Evolutionary conservation across 208 protist species (phyloP).

Genomic region (Crithidia thermophila): DNA sequence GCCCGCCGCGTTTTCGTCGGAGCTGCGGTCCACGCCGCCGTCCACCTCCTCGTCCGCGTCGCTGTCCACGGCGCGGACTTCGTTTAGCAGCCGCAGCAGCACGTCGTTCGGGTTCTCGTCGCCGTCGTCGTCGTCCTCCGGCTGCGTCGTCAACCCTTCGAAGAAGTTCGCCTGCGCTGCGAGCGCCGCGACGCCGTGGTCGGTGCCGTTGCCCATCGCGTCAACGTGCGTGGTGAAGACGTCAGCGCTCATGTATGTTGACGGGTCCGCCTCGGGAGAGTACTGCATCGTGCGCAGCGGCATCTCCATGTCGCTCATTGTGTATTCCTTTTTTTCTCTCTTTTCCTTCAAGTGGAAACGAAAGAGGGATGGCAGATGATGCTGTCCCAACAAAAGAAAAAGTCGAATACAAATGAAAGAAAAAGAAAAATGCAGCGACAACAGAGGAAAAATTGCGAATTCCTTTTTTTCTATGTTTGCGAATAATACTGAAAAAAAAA

Average conservation of each 20-base stretch:
- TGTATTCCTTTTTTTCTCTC: neutral
- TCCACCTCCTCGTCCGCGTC: constrained; percentile 26
- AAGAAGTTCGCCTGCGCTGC: constrained; percentile 20
- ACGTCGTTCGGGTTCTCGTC: constrained; percentile 41
- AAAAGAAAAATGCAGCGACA: neutral
- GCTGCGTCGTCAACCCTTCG: constrained; percentile 9
- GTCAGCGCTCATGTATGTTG: constrained; percentile 10
- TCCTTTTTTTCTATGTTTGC: constrained; percentile 19
- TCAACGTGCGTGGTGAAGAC: constrained; percentile 29
- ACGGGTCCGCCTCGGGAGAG: neutral
- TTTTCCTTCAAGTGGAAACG: neutral
- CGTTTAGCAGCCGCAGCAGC: constrained; percentile 53
- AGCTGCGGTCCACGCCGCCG: constrained; percentile 16
- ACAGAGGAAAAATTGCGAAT: neutral
- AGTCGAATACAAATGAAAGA: neutral
- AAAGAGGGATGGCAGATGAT: no score
- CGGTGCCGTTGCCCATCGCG: constrained; percentile 1
- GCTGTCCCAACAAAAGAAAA: neutral
- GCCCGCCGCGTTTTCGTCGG: constrained; percentile 30
- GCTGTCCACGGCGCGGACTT: constrained; percentile 39
- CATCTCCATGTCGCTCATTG: constrained; percentile 15
- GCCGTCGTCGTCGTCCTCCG: constrained; percentile 24
- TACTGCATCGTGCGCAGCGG: constrained; percentile 9
- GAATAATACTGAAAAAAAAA: neutral
- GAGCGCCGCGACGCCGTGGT: constrained; percentile 10